Evolutionary conservation across 306 rosid species (phyloP).

Genomic region (Acacia acuminata): DNA sequence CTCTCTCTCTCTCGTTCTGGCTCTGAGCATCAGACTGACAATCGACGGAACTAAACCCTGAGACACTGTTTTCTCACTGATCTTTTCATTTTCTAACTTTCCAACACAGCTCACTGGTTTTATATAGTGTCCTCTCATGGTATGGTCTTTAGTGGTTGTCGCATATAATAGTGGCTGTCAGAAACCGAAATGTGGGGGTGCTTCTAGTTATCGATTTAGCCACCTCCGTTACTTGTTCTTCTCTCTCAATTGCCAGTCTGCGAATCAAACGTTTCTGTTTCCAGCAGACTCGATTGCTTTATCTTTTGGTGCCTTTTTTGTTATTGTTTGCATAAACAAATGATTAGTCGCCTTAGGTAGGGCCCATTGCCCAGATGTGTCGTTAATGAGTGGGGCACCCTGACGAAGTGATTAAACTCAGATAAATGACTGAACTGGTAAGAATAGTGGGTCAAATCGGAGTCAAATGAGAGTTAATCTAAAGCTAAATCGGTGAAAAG

Average conservation of each 20-base stretch:
- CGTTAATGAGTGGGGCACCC: neutral
- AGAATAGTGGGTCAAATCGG: too few relatives aligned
- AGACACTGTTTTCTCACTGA: constrained; percentile 38
- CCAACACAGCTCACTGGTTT: constrained; percentile 36
- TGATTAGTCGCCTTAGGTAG: neutral
- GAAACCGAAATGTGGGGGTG: constrained; percentile 24
- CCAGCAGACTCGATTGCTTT: too few relatives aligned
- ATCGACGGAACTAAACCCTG: constrained; percentile 52
- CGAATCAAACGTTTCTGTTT: neutral
- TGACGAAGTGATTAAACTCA: too few relatives aligned
- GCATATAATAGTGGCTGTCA: constrained; percentile 44
- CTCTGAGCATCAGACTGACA: constrained; percentile 28
- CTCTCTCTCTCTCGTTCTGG: too few relatives aligned
- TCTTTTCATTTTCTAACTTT: constrained; percentile 32
- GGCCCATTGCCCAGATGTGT: neutral
- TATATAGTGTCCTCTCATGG: constrained; percentile 47
- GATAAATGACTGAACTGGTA: too few relatives aligned
- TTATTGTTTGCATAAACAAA: neutral
- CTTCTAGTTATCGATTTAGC: constrained; percentile 37
- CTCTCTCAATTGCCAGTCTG: neutral
- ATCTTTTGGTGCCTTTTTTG: neutral
- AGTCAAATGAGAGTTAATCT: too few relatives aligned
- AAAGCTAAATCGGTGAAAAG: too few relatives aligned
- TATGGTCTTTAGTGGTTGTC: constrained; percentile 55
- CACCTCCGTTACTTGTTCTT: too few relatives aligned